Percentiles rank a stretch among this genome's conserved stretches.
Conservation (phyloP, 805 yeast genomes). For the Kregervanrija pseudodelftensis region DNA sequence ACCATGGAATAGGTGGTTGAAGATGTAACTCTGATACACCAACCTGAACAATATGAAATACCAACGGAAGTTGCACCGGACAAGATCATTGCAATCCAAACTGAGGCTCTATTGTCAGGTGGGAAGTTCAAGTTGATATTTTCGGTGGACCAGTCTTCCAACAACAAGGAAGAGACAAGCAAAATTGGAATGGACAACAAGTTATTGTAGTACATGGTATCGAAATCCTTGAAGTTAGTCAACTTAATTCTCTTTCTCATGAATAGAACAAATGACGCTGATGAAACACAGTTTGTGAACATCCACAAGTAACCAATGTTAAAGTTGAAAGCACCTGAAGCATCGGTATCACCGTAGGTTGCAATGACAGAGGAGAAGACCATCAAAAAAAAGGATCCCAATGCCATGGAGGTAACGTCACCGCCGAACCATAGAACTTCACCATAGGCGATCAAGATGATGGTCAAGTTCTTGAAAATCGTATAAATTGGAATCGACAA, state of each 20-base stretch:
- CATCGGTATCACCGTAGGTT: constrained; percentile 62
- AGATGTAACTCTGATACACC: constrained; percentile 99
- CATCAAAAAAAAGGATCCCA: constrained; percentile 85
- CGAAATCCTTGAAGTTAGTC: constrained; percentile 93
- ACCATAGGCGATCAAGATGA: constrained; percentile 95
- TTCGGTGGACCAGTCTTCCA: constrained; percentile 90
- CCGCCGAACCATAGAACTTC: constrained; percentile 98
- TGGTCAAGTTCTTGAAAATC: constrained; percentile 94
- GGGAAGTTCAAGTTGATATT: constrained; percentile 80
- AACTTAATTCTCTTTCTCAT: constrained; percentile 98
- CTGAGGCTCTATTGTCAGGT: constrained; percentile 54
- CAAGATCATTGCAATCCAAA: constrained; percentile 76
- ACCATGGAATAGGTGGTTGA: constrained; percentile 99
- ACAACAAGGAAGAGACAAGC: constrained; percentile 60
- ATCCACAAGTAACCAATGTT: constrained; percentile 93
- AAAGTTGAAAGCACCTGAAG: constrained; percentile 34
- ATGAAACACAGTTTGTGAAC: constrained; percentile 88
- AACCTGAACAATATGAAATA: constrained; percentile 97
- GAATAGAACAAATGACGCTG: constrained; percentile 87
- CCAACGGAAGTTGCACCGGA: constrained; percentile 95
- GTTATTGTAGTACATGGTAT: constrained; percentile 98
- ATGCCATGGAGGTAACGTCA: constrained; percentile 78
- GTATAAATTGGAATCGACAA: constrained; percentile 94
- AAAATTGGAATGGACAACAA: constrained; percentile 87
- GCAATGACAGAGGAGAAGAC: constrained; percentile 95